Evolutionary conservation across 192 early-diverging fungal genomes (phyloP).

Genomic region (Backusella psychrophila): DNA sequence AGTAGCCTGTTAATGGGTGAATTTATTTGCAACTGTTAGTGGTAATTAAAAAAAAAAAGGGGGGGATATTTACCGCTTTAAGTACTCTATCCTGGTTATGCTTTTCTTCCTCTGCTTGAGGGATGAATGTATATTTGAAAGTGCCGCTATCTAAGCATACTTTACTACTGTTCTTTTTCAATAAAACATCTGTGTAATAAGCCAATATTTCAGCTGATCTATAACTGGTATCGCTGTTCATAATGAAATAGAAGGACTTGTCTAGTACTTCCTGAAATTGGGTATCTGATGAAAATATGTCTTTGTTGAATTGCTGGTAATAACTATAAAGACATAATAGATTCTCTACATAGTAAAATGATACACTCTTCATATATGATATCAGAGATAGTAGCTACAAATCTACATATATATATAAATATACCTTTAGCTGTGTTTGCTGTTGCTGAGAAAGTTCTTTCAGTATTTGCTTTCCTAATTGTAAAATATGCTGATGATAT

Average conservation of each 20-base stretch:
- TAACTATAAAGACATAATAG: not conserved
- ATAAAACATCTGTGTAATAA: not conserved
- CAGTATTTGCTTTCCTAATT: not conserved
- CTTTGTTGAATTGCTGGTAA: not conserved
- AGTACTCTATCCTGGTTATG: not conserved
- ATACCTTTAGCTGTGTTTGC: not conserved
- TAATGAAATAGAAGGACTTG: not conserved
- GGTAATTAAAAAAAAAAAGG: not conserved
- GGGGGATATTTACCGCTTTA: not conserved
- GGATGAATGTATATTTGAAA: not conserved
- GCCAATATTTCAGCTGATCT: not conserved
- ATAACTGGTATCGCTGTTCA: not conserved
- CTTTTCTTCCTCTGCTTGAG: not conserved
- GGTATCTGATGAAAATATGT: not conserved
- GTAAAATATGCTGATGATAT: not conserved
- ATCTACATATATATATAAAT: not conserved
- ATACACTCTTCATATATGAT: not conserved
- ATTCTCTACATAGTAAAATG: not conserved
- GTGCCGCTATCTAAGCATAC: not conserved
- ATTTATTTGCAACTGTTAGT: too few species aligned
- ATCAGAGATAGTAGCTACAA: not conserved
- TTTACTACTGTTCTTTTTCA: not conserved
- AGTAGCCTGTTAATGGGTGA: not conserved
- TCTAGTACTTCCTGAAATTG: not conserved
- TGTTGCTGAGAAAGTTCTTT: not conserved